These are phyloP conservation scores for Candida quercuum DNA, from an alignment of 805 yeast species.

Conservation along the genomic window DNA sequence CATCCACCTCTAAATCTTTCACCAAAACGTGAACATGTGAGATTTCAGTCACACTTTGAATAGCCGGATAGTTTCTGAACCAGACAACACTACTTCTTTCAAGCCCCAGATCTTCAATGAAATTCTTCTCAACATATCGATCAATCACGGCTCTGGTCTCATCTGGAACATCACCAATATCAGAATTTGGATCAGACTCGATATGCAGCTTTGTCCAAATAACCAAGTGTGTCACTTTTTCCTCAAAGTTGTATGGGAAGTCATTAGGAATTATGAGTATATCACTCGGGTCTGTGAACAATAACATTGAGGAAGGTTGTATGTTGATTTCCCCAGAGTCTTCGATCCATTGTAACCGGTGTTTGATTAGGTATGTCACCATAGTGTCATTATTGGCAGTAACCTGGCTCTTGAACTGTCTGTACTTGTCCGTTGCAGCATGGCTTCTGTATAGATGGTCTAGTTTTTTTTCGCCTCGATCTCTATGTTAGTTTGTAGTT, in stretches of 20 bases:
- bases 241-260: conserved; percentile 61
- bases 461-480: conserved; percentile 5
- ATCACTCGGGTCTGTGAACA: conserved; percentile 27
- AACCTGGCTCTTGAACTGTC: conserved; percentile 38
- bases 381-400: conserved; percentile 32
- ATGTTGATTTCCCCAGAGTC: conserved; percentile 14
- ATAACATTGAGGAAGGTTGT: conserved; percentile 15
- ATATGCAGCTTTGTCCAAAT: conserved; percentile 63
- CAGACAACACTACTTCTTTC: conserved; percentile 37
- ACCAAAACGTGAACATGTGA: conserved; percentile 70
- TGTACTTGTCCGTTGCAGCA: conserved; percentile 38
- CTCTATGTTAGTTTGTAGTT: conserved; percentile 3
- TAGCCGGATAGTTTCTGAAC: conserved; percentile 68
- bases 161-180: conserved; percentile 32
- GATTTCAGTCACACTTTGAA: conserved; percentile 62
- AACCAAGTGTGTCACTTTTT: conserved; percentile 49
- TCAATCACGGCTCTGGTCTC: conserved; percentile 41
- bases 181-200: conserved; percentile 38
- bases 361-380: conserved; percentile 41
- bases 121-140: conserved; percentile 41
- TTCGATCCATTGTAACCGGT: conserved; percentile 47
- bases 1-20: conserved; percentile 15
- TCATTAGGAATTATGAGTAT: conserved; percentile 45
- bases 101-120: conserved; percentile 31
- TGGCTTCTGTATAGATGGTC: conserved; percentile 37